Conservation (phyloP, 495 filamentous ascomycete species). For the Hyaloscypha variabilis region DNA sequence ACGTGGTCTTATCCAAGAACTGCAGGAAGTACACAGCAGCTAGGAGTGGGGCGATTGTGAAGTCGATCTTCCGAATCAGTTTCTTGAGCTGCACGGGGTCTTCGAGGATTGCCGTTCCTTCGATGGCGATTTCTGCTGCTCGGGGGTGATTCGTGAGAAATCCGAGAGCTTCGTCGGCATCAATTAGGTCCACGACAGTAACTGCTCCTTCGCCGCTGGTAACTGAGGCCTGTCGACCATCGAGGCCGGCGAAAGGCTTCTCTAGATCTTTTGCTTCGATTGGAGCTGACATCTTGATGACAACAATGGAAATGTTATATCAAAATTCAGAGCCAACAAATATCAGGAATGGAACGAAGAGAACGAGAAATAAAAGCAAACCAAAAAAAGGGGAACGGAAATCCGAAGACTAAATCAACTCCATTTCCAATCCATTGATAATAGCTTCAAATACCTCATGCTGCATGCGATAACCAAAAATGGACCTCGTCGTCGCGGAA, state of each 20-base stretch:
- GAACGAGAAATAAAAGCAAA: not conserved
- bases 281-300: not conserved
- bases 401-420: not conserved
- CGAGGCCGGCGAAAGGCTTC: constrained; percentile 12
- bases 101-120: constrained; percentile 25
- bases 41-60: constrained; percentile 59
- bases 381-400: not conserved
- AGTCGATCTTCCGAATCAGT: constrained; percentile 57
- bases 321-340: not conserved
- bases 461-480: not conserved
- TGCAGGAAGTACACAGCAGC: constrained; percentile 65
- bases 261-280: not conserved
- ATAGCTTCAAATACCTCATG: not conserved
- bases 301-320: not conserved
- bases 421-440: not conserved
- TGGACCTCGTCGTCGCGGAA: not conserved
- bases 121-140: constrained; percentile 11
- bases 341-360: not conserved
- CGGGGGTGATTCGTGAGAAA: constrained; percentile 22
- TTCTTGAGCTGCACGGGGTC: constrained; percentile 34
- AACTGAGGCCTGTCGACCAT: constrained; percentile 2
- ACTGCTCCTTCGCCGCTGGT: not conserved
- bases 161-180: constrained; percentile 21
- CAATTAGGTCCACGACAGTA: constrained; percentile 1
- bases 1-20: constrained; percentile 64